Evolutionary conservation across 257 asterid genomes (phyloP).

Genomic region (Rhazya stricta): DNA sequence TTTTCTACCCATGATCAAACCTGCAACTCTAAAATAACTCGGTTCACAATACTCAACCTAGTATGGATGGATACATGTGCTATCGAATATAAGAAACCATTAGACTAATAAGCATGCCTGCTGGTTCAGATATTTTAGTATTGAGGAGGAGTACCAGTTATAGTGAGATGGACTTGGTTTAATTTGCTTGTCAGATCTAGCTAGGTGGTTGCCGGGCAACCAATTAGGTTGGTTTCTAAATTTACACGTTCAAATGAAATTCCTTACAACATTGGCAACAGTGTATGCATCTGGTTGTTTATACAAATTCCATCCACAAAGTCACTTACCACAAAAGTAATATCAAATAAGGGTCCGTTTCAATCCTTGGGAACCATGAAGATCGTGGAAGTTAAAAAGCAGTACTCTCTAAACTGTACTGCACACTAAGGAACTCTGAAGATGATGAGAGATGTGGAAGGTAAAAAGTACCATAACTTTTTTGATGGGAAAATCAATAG

Average conservation of each 20-base stretch:
- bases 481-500: background rate
- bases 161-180: background rate
- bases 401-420: background rate
- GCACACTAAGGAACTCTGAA: slow-evolving; percentile 7
- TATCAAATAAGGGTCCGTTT: slow-evolving; percentile 5
- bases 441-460: slow-evolving; percentile 6
- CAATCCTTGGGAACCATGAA: background rate
- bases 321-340: slow-evolving; percentile 21
- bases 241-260: slow-evolving; percentile 20
- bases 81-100: background rate
- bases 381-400: slow-evolving; percentile 10
- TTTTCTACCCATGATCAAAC: slow-evolving; percentile 15
- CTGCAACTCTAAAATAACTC: background rate
- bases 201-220: slow-evolving; percentile 17
- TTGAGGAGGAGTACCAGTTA: too few species aligned
- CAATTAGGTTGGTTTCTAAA: slow-evolving; percentile 10
- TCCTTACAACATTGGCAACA: slow-evolving; percentile 25
- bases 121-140: too few species aligned
- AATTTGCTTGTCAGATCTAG: slow-evolving; percentile 5
- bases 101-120: too few species aligned
- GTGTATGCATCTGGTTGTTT: background rate
- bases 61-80: slow-evolving; percentile 3
- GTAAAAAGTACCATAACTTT: background rate
- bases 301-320: background rate
- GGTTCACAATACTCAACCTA: background rate